A percentile compares a stretch with the other conserved stretches of the same genome.
phyloP scores from a whole-genome alignment of 2,329 filamentous ascomycete genomes.

The Polychaeton citri region DNA sequence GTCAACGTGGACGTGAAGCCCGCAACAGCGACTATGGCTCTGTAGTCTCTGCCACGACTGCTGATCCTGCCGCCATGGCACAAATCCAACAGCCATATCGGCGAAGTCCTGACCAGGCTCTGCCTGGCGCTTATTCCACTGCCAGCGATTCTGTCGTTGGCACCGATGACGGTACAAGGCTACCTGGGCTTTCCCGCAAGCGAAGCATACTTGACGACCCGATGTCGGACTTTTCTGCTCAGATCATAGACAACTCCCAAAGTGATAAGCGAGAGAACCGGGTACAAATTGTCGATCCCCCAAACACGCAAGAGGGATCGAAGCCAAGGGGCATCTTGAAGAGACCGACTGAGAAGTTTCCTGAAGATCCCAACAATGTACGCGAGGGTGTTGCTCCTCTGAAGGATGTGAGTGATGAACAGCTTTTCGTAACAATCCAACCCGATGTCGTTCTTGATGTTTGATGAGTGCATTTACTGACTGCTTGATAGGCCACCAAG shows the following conservation, averaged over 20 bases:
- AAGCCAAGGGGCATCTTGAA: constrained; percentile 77
- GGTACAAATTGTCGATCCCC: constrained; percentile 56
- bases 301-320: constrained; percentile 47
- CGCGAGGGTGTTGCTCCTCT: constrained; percentile 88
- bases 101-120: neutral
- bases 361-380: constrained; percentile 70
- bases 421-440: neutral
- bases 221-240: constrained; percentile 14
- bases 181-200: constrained; percentile 11
- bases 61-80: constrained; percentile 8
- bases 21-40: constrained; percentile 6
- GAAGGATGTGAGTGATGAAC: constrained; percentile 46
- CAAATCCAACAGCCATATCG: constrained; percentile 1
- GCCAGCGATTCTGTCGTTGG: neutral
- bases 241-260: constrained; percentile 21
- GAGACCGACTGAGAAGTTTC: constrained; percentile 67
- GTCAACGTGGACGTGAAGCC: constrained; percentile 14
- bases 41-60: constrained; percentile 2
- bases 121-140: neutral
- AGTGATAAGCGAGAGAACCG: constrained; percentile 23
- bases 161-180: neutral
- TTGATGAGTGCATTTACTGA: constrained; percentile 3
- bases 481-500: constrained; percentile 15
- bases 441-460: neutral
- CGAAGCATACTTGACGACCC: constrained; percentile 20